Conservation (phyloP, 164 flowering plant genomes). For the Berberis thunbergii region DNA sequence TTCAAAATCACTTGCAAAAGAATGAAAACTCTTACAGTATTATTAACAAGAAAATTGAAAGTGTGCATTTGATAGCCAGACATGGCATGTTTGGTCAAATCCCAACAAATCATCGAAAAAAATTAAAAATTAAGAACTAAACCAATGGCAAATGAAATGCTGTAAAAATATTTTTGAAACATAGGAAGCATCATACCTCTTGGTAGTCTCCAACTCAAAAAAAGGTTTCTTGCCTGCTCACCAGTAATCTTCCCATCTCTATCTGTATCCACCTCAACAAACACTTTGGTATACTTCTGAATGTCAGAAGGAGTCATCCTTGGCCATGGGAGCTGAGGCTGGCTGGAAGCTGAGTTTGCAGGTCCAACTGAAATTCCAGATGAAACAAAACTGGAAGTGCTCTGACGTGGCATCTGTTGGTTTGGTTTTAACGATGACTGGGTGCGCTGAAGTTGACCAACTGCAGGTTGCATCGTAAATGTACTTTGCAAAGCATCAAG, state of each 20-base stretch:
- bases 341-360: constrained; percentile 36
- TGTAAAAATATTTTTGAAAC: neutral
- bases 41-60: too few species aligned
- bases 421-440: constrained; percentile 28
- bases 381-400: constrained; percentile 23
- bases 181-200: constrained; percentile 41
- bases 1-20: too few species aligned
- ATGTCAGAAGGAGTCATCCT: constrained; percentile 75
- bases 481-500: constrained; percentile 53
- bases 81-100: too few species aligned
- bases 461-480: constrained; percentile 32
- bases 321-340: constrained; percentile 73
- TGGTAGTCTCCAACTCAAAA: constrained; percentile 93
- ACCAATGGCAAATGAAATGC: too few species aligned
- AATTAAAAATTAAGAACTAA: too few species aligned
- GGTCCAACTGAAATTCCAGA: constrained; percentile 39
- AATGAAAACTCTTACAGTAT: too few species aligned
- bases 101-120: too few species aligned
- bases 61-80: too few species aligned
- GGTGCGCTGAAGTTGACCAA: constrained; percentile 32
- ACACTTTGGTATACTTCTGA: constrained; percentile 82
- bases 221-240: constrained; percentile 81
- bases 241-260: constrained; percentile 93
- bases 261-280: constrained; percentile 84
- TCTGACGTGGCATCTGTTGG: constrained; percentile 35